Base-by-base conservation (phyloP, 768 basidiomycete species). In the Baorangia bicolor region DNA sequence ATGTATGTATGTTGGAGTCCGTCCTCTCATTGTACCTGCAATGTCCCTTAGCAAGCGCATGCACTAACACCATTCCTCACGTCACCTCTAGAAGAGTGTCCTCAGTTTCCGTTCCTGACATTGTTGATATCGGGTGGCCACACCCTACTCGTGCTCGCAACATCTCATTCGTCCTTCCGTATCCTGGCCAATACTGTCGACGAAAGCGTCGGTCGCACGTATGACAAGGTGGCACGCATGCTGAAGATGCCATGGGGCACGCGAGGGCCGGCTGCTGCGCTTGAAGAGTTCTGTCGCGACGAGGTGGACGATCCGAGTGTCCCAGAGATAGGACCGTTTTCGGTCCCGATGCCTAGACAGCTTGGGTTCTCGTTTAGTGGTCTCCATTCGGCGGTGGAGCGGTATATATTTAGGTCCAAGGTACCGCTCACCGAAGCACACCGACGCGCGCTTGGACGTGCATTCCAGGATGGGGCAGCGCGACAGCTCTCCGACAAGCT, bases 91-190 rank as follows among this genome's bases (percentile, higher is more conserved):
- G 49, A 59, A 8, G 62, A 78, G 25, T 50, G 77, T 65, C 72
- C 92, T 69, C 50, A 64, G 25, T 98, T n/a, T n/a, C n/a, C n/a
- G n/a, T 88, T 68, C 95, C 96, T 98, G 34, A 87, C 90, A 0
- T 78, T 98, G 12, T 80, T 98, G n/a, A 78, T 95, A 43, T 94
- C 94, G 0, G 95, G 96, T 18, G 95, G 94, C 2, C 96, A 98
- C 69, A 94, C 94, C 0, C 78, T 97, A 38, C 78, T 98, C 35
- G 77, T 97, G 1, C 84, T 95, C 12, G 91, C 87, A 1, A 76
- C 68, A 0, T 85, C 86, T 2, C 67, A 70, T 23, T 75, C 73
- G 8, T 71, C 76, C 0, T 96, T 91, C 69, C 75, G 77, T 56
- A 81, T 89, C 39, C 74, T 97, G 33, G 87, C 88, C 1, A 87